These are phyloP conservation scores for Corylus avellana DNA, from an alignment of 306 rosid genomes.

Conservation along the genomic window DNA sequence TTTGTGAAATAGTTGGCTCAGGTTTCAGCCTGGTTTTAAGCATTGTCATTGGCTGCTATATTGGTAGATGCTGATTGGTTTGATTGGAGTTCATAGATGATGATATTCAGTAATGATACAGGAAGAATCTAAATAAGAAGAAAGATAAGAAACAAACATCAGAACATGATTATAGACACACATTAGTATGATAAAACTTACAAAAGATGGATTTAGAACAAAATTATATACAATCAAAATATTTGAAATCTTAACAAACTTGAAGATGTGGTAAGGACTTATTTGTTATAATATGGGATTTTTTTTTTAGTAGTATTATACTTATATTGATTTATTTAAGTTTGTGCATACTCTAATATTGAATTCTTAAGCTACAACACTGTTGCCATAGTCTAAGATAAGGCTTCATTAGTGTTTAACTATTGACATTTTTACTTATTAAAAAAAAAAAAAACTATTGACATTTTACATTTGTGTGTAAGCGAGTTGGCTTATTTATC, in stretches of 20 bases:
- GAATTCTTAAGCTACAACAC: not conserved
- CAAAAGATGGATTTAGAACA: not conserved
- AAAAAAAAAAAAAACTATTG: no score
- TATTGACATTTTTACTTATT: no score
- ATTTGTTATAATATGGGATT: not conserved
- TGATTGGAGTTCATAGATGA: not conserved
- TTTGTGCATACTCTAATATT: slow-evolving; percentile 5
- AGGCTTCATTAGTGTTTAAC: slow-evolving; percentile 4
- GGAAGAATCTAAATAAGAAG: not conserved
- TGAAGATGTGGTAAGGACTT: not conserved
- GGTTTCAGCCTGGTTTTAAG: not conserved
- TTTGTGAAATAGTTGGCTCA: not conserved
- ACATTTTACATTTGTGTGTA: not conserved
- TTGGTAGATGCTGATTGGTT: not conserved
- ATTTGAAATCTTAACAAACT: not conserved
- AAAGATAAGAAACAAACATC: not conserved
- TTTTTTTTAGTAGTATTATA: not conserved
- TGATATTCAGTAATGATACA: not conserved
- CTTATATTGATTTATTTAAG: not conserved
- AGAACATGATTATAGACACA: not conserved
- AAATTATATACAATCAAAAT: no score
- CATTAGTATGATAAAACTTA: not conserved
- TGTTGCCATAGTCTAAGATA: not conserved
- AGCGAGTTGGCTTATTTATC: slow-evolving; percentile 1
- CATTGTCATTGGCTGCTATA: not conserved